Base-by-base conservation (phyloP, 495 filamentous ascomycete genomes). In the Schizothecium vesticola region DNA sequence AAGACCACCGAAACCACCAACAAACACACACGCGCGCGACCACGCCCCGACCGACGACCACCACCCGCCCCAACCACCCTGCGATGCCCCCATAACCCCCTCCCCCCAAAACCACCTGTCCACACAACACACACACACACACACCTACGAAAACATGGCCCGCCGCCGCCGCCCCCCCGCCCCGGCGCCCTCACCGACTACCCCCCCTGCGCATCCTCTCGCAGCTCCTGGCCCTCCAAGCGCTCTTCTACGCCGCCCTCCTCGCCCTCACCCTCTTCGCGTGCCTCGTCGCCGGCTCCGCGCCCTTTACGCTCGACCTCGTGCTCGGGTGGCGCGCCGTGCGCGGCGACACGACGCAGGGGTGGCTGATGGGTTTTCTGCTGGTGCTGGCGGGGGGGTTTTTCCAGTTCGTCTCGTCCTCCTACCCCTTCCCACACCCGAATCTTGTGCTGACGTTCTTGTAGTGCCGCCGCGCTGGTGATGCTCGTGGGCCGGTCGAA, bases 351-450 rank as follows among this genome's bases (percentile, higher is more conserved):
- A 97, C 90, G 6, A 93, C 93, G 8, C 86, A 92, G 51, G 95
- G 95, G 57, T 99, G 94, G 94, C 90, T 94, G 77, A 73, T 96
- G 70, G 92, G 91, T 3, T 82, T 97, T 66, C 88, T 96, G 12
- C 97, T 93, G 93, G 74, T 97, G 76, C 78, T 96, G 72, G 90
- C 90, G 73, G 88, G 88, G 63, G 80, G 91, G 13, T 80, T 92
- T 67, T 74, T 77, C n/a, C 88, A 89, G 94, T 97, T 77, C 56
- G 88, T 87, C 51, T 13, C 43, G 55, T 65, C n/a, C n/a, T n/a
- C n/a, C n/a, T n/a, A n/a, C n/a, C n/a, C n/a, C n/a, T n/a, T n/a
- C n/a, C n/a, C n/a, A n/a, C n/a, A n/a, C n/a, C n/a, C n/a, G n/a
- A n/a, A n/a, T n/a, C n/a, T n/a, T 12, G 13, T 57, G 28, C 56